Conservation (phyloP, 1,284 basidiomycete species). For the Flammula alnicola region DNA sequence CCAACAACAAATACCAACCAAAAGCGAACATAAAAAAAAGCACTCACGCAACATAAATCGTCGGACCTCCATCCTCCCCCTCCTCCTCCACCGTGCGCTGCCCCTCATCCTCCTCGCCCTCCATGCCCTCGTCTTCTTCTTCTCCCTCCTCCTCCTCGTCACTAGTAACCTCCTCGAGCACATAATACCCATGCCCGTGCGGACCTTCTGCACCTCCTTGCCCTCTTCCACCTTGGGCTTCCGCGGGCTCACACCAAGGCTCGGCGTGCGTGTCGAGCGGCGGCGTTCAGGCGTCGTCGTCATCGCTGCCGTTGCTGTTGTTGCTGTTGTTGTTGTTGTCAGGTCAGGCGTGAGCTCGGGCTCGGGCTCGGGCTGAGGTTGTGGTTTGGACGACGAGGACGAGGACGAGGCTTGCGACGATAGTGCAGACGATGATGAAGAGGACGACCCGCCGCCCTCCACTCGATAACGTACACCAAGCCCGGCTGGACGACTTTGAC, state of each 20-base stretch:
- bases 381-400: background rate
- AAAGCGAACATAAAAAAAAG: conserved; percentile 13
- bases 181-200: conserved; percentile 28
- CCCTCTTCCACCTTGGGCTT: conserved; percentile 6
- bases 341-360: no score
- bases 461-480: conserved; percentile 82
- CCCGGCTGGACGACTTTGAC: conserved; percentile 94
- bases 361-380: background rate
- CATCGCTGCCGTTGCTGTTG: no score
- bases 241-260: conserved; percentile 1
- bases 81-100: conserved; percentile 1
- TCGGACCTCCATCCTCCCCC: conserved; percentile 35
- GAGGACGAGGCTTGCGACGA: conserved; percentile 9
- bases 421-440: conserved; percentile 12
- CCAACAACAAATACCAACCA: background rate
- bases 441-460: conserved; percentile 50
- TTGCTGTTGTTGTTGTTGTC: no score
- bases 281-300: conserved; percentile 7
- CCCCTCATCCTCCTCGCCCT: background rate
- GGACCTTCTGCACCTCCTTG: conserved; percentile 19
- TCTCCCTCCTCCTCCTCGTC: conserved; percentile 25
- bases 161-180: conserved; percentile 28
- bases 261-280: conserved; percentile 14
- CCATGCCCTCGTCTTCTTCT: conserved; percentile 3
- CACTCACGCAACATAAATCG: conserved; percentile 83